Base-by-base conservation (phyloP, 164 flowering plant species). In the Aristolochia contorta region DNA sequence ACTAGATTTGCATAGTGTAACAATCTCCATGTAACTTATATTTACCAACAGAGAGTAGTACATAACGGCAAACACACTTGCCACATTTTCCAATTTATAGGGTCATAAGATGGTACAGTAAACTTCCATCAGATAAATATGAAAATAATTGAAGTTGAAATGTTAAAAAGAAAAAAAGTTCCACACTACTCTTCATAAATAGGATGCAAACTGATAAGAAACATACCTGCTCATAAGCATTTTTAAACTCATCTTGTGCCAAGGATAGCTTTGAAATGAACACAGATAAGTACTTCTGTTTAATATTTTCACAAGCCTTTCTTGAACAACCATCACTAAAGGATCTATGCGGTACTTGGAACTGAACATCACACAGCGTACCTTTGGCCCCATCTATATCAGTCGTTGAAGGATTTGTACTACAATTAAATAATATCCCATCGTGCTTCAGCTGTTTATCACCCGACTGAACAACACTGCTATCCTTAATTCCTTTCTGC, bases 161-260 rank as follows among this genome's bases (percentile, higher is more conserved):
- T 37, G 3, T 37, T 37, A 47, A 43, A 52, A 63, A 49, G 54
- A 49, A 9, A 27, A n/a, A 22, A 43, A 22, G 54, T 54, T 54
- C 46, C 18, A 14, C 33, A 54, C 21, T 25, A 59, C 46, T 43
- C 14, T 16, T 22, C 14, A 18, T 5, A 53, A 58, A n/a, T 8
- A 45, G 16, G 47, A 49, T 16, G 8, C 53, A 49, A 1, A 57
- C 48, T 54, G 30, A 27, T 49, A 56, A 10, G 56, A 55, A 33
- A 47, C 47, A 43, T 78, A 89, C 98, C 96, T 84, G 92, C 58
- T 49, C 60, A 80, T 81, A 71, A 21, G 79, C 71, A 67, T 75
- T 85, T 68, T 54, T 75, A 63, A 89, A 89, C 32, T 92, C 98
- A 61, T 76, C 84, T 56, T 83, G 96, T 65, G 88, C 88, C 53